Conservation (phyloP, 2,329 filamentous ascomycete genomes). For the Decorospora gaudefroyi region DNA sequence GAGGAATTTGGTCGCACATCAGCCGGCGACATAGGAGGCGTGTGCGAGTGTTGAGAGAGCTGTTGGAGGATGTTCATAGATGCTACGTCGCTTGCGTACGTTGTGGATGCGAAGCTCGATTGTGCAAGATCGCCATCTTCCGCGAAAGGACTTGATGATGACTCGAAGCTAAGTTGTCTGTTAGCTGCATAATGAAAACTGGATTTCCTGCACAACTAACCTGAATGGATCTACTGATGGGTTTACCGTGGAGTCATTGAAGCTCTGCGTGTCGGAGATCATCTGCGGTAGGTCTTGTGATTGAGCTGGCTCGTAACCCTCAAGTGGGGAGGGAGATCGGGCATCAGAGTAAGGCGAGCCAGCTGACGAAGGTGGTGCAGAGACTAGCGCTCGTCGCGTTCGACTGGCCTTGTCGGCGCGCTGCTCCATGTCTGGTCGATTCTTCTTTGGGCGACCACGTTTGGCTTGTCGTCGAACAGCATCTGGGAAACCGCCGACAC, state of each 20-base stretch:
- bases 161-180: slow-evolving; percentile 33
- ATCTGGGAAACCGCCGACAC: slow-evolving; percentile 90
- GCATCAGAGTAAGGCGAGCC: slow-evolving; percentile 42
- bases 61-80: slow-evolving; percentile 45
- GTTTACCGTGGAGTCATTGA: slow-evolving; percentile 36
- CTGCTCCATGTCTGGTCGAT: slow-evolving; percentile 62
- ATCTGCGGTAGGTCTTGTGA: slow-evolving; percentile 26
- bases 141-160: slow-evolving; percentile 36
- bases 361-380: slow-evolving; percentile 42
- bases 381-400: slow-evolving; percentile 52
- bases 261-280: slow-evolving; percentile 32
- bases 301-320: slow-evolving; percentile 32
- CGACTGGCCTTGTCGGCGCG: slow-evolving; percentile 61
- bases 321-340: slow-evolving; percentile 36
- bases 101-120: slow-evolving; percentile 38
- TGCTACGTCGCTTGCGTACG: slow-evolving; percentile 37
- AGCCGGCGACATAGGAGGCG: slow-evolving; percentile 46
- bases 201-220: too few relatives aligned
- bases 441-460: slow-evolving; percentile 68
- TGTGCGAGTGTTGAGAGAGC: slow-evolving; percentile 43
- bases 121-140: slow-evolving; percentile 26
- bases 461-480: slow-evolving; percentile 69
- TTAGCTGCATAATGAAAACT: too few relatives aligned
- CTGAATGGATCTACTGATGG: slow-evolving; percentile 41
- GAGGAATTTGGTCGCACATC: slow-evolving; percentile 36